Evolutionary conservation across 1,284 basidiomycete species (phyloP), one percentile per base, ranked within the genome.

Genomic region (Hemileccinum hortonii): DNA sequence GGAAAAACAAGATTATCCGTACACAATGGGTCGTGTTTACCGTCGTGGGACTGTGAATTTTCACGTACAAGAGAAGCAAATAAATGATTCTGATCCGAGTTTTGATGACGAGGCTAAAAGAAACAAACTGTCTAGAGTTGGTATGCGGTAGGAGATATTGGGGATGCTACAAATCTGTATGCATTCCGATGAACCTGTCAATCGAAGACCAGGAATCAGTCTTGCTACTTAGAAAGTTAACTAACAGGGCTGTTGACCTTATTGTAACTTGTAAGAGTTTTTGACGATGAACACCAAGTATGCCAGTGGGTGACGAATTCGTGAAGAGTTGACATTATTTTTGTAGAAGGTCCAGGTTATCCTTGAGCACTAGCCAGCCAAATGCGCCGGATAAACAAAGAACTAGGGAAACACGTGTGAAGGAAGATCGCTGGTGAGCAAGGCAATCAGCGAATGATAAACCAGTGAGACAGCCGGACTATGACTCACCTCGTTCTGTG

Each of bases 321-420:
- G n/a, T 29, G 38, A 9, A 19, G 42, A 50, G 24, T 29, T 33
- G 29, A 9, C 37, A 4, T 44, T 22, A 29, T 22, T 41, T 35
- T 39, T 24, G 47, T 21, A 47, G n/a, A 22, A 42, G 16, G 16
- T 50, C 39, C 21, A 55, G 24, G 22, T 50, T 48, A 15, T 63
- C 60, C 32, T 64, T 22, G 39, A 58, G 40, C 6, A 49, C 44
- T 18, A 65, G 42, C 64, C 64, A 69, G 46, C 63, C 57, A 41
- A 66, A 53, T 10, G 52, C 49, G 41, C 61, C 45, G n/a, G 65
- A 68, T 33, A 69, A 30, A 37, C 54, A 54, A 16, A 69, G 36
- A 19, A 29, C 47, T 2, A 60, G 26, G 36, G 54, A 50, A 33
- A 56, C 1, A 19, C 53, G 58, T 51, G 52, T 44, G 22, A 57